Base-by-base conservation (phyloP, 1,284 basidiomycete species). In the Ceratobasidium sp. region DNA sequence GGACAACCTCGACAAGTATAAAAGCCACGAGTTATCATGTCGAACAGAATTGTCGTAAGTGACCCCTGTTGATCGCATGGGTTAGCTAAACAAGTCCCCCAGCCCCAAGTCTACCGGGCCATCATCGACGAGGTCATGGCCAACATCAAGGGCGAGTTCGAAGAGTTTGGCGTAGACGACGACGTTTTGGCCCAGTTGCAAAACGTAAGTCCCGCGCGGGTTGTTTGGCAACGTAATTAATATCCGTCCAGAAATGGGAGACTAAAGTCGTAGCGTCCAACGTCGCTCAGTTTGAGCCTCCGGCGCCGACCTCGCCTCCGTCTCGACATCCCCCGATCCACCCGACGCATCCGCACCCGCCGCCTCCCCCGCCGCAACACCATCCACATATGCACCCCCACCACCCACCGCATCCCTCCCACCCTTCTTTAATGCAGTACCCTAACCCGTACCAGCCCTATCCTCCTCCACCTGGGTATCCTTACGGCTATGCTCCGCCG, bases 151-250 rank as follows among this genome's bases (percentile, higher is more conserved):
- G 83, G 86, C 71, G 88, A 89, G 80, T 90, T 89, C 79, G 88
- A 89, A 76, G 88, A 89, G 80, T 87, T 89, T 80, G 89, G 88
- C 6, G 86, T 90, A 79, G 88, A 89, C 74, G 87, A 89, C 75
- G 86, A 86, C 60, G 84, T 89, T 44, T 80, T 89, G 45, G 82
- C 84, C 56, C 84, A 84, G 75, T 82, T 89, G 41, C 86, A 88
- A 78, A 81, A 84, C 60, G 86, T 86, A 71, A 80, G 73, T 56
- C 27, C 22, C 29, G 47, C 48, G 22, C n/a, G 27, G 19, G 27
- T 29, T 17, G 47, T 60, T 27, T n/a, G n/a, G 27, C 47, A 50
- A 59, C 17, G 36, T 57, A 27, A 48, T 14, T 69, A 9, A 33
- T 69, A 8, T 59, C 54, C 14, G 65, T 24, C 47, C 77, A 87